Conservation (phyloP, 495 filamentous ascomycete genomes). For the Entonaema liquescens region DNA sequence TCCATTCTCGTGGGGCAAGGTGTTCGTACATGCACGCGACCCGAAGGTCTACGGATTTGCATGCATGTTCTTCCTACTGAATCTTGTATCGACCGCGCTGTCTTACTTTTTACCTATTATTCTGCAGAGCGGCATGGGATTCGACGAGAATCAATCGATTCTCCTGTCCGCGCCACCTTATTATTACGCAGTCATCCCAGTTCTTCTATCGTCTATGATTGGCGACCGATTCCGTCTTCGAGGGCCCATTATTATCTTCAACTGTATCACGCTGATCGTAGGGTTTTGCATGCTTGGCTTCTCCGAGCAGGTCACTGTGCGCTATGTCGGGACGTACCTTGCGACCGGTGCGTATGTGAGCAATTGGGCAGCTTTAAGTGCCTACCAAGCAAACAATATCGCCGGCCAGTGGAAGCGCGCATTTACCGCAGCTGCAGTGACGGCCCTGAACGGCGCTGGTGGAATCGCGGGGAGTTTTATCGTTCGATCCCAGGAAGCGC, state of each 20-base stretch:
- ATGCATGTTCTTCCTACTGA: constrained; percentile 76
- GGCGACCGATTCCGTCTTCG: constrained; percentile 72
- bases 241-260: constrained; percentile 77
- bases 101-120: constrained; percentile 80
- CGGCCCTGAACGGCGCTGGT: constrained; percentile 76
- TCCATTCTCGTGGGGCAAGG: constrained; percentile 66
- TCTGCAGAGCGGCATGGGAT: constrained; percentile 75
- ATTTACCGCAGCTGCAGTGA: constrained; percentile 72
- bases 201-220: constrained; percentile 72
- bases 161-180: constrained; percentile 80
- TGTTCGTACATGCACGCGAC: constrained; percentile 69
- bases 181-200: constrained; percentile 77
- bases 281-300: constrained; percentile 82
- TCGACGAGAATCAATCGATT: constrained; percentile 70
- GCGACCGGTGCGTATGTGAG: constrained; percentile 81
- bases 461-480: constrained; percentile 82
- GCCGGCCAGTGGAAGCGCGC: constrained; percentile 78
- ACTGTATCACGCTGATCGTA: constrained; percentile 72
- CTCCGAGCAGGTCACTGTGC: constrained; percentile 69
- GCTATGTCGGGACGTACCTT: constrained; percentile 78
- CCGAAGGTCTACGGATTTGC: constrained; percentile 78
- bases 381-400: constrained; percentile 77
- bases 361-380: constrained; percentile 81
- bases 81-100: constrained; percentile 72
- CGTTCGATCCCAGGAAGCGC: constrained; percentile 72